Conservation (phyloP, 2,329 filamentous ascomycete genomes). For the Alternaria consortialis region DNA sequence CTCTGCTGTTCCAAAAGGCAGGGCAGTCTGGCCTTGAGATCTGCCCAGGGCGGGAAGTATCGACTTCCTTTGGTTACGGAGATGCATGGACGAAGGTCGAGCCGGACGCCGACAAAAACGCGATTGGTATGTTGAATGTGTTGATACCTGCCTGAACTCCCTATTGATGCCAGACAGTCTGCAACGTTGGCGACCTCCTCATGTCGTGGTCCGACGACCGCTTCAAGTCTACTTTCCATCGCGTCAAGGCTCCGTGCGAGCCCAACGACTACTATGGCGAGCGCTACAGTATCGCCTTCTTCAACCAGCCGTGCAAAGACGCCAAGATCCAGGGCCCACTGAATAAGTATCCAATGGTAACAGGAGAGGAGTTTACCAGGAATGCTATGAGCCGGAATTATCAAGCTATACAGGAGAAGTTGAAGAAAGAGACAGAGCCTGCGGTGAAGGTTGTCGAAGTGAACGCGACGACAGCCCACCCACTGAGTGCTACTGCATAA, state of each 20-base stretch:
- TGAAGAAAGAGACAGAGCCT: slow-evolving; percentile 36
- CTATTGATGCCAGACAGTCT: slow-evolving; percentile 59
- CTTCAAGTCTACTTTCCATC: slow-evolving; percentile 72
- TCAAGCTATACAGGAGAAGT: slow-evolving; percentile 61
- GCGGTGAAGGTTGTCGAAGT: not conserved
- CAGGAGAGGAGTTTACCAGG: slow-evolving; percentile 67
- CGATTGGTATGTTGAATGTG: slow-evolving; percentile 23
- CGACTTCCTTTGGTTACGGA: slow-evolving; percentile 66
- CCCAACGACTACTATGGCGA: slow-evolving; percentile 65
- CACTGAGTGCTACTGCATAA: not conserved
- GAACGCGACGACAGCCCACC: not conserved
- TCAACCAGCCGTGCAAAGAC: slow-evolving; percentile 70
- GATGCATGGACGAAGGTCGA: slow-evolving; percentile 72
- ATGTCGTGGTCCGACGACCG: slow-evolving; percentile 74
- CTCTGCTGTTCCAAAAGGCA: slow-evolving; percentile 68
- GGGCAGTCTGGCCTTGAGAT: slow-evolving; percentile 71
- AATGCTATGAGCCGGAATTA: slow-evolving; percentile 67
- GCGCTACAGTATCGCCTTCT: slow-evolving; percentile 72
- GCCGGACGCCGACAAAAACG: slow-evolving; percentile 19
- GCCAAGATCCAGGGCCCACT: slow-evolving; percentile 66
- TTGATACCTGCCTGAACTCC: too few species aligned
- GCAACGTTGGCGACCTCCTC: slow-evolving; percentile 72
- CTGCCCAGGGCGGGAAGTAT: slow-evolving; percentile 69
- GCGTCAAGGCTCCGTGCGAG: slow-evolving; percentile 68
- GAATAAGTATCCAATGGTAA: slow-evolving; percentile 70